Base-by-base conservation (phyloP, 345 rosid species). In the Syzygium aqueum region DNA sequence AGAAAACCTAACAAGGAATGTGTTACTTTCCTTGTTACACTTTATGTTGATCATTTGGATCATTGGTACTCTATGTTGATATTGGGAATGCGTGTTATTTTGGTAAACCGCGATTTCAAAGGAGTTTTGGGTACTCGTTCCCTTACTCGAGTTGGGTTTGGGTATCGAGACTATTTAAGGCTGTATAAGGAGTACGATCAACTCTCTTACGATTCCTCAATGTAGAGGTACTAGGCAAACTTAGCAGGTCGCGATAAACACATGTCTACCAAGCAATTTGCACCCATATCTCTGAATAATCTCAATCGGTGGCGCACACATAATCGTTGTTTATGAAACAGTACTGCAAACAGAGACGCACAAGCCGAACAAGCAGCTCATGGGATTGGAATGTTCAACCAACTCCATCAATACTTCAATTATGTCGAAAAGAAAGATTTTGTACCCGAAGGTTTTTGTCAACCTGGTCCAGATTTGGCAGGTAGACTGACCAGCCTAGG, bases 261-360 rank as follows among this genome's bases (percentile, higher is more conserved):
- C 78, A 17, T n/a, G 19, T 67, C 2, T 67, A 37, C 0, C 21
- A 30, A 33, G 49, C 49, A 33, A 73, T 19, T 73, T 0, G 4
- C 49, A 19, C 80, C 37, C 27, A 9, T 73, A 5, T 33, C 12
- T 17, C 12, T 67, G 23, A 33, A 73, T 73, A 37, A 73, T 0
- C 80, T 33, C 49, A 0, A 73, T 19, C 14, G 49, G 3, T 19
- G 14, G 14, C 27, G 37, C 13, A 19, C 1, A 0, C 49, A 4
- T 73, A 73, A 65, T 65, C 16, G 43, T 1, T 30, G 77, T 21
- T 73, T 37, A 33, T 3, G 25, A 73, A 37, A 33, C 80, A 0
- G 49, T 10, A 73, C 4, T 17, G 80, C 49, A 10, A 22, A 33
- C 46, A 9, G 46, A 21, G 46, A 37, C 2, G 25, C 12, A 11